Evolutionary conservation across 352 stramenopile genomes (phyloP).

Genomic region (Pythium phragmiticola): DNA sequence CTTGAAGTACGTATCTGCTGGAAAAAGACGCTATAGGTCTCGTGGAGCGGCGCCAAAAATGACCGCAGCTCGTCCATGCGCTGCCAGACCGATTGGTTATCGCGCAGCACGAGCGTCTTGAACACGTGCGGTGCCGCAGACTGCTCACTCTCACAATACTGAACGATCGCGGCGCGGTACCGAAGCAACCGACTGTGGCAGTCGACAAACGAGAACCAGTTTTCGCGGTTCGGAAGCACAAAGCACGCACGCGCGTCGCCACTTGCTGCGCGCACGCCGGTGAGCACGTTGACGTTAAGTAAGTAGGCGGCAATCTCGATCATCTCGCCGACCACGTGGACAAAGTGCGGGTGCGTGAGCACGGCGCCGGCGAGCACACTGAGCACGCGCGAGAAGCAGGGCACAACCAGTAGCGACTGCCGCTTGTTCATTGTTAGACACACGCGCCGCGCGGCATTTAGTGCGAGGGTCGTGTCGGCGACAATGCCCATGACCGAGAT

Average conservation of each 20-base stretch:
- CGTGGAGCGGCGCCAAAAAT: slow-evolving; percentile 52
- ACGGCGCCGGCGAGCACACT: slow-evolving; percentile 53
- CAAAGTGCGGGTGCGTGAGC: slow-evolving; percentile 53
- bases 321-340: slow-evolving; percentile 47
- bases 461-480: slow-evolving; percentile 54
- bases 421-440: slow-evolving; percentile 37
- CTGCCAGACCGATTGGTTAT: slow-evolving; percentile 29
- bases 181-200: slow-evolving; percentile 50
- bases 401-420: slow-evolving; percentile 59
- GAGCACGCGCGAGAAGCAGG: slow-evolving; percentile 58
- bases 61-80: slow-evolving; percentile 17
- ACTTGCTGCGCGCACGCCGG: slow-evolving; percentile 35
- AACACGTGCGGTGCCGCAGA: slow-evolving; percentile 38
- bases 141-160: slow-evolving; percentile 39
- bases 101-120: slow-evolving; percentile 53
- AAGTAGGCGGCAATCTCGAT: slow-evolving; percentile 70
- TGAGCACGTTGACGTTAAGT: slow-evolving; percentile 45
- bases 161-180: slow-evolving; percentile 55
- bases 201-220: slow-evolving; percentile 67
- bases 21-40: slow-evolving; percentile 63
- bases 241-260: slow-evolving; percentile 44
- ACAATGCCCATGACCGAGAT: slow-evolving; percentile 78
- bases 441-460: slow-evolving; percentile 57
- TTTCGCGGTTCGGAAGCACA: slow-evolving; percentile 49
- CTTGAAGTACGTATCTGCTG: slow-evolving; percentile 26